Conservation (phyloP, 495 filamentous ascomycete genomes). For the Darksidea phi region DNA sequence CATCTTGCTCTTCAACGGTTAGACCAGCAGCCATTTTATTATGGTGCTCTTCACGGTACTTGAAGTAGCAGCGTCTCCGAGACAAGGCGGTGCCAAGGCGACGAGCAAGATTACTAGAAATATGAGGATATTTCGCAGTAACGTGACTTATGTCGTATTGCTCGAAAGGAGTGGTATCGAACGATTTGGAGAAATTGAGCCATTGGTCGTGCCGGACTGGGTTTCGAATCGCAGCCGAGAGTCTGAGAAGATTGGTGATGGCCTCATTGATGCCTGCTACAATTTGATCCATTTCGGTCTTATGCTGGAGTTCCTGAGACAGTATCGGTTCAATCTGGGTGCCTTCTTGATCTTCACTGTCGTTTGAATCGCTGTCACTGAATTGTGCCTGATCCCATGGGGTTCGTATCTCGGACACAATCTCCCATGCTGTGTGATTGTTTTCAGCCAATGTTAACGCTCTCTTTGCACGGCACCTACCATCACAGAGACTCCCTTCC, state of each 20-base stretch:
- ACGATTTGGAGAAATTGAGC: neutral
- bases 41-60: neutral
- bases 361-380: neutral
- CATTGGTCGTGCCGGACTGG: neutral
- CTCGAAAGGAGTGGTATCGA: neutral
- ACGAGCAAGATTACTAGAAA: neutral
- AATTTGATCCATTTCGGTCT: neutral
- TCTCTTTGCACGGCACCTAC: neutral
- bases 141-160: neutral
- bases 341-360: neutral
- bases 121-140: neutral
- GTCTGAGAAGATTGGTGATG: neutral
- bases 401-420: neutral
- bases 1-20: constrained; percentile 3
- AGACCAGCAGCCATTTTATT: neutral
- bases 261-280: neutral
- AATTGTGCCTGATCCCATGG: neutral
- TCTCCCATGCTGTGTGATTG: neutral
- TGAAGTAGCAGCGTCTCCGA: neutral
- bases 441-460: neutral
- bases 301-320: neutral
- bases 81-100: neutral
- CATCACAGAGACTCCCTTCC: neutral
- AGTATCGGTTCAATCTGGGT: neutral
- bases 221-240: neutral